These are phyloP conservation scores for Rhexocercosporidium sp. DNA, from an alignment of 2,329 filamentous ascomycete genomes.

Conservation along the genomic window DNA sequence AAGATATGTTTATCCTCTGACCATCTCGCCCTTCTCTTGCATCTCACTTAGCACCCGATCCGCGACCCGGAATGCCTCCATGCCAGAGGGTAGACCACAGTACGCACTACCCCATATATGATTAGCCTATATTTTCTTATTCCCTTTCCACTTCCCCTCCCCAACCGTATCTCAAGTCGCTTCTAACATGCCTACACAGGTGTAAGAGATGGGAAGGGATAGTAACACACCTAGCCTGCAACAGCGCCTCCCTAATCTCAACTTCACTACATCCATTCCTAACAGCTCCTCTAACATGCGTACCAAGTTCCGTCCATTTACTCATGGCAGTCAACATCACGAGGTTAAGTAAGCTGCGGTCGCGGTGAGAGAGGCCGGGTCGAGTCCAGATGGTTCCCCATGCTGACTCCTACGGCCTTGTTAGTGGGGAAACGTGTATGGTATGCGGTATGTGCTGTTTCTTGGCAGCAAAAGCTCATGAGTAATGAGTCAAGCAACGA, in stretches of 20 bases:
- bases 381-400: constrained; percentile 42
- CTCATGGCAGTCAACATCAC: constrained; percentile 40
- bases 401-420: constrained; percentile 32
- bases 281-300: constrained; percentile 40
- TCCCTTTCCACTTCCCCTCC: constrained; percentile 1
- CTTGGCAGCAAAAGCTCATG: too few relatives aligned
- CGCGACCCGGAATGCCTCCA: constrained; percentile 40
- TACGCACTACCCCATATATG: constrained; percentile 32
- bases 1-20: constrained; percentile 17
- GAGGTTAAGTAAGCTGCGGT: constrained; percentile 38
- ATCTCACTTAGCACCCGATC: constrained; percentile 40
- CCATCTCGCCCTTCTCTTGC: constrained; percentile 38
- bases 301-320: constrained; percentile 40
- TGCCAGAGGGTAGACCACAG: constrained; percentile 40
- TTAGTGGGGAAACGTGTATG: too few relatives aligned
- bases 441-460: too few relatives aligned
- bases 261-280: constrained; percentile 39
- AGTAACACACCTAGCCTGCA: constrained; percentile 27
- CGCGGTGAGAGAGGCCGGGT: constrained; percentile 35
- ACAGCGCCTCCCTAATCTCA: constrained; percentile 39
- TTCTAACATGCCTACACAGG: neutral
- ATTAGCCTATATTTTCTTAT: constrained; percentile 15
- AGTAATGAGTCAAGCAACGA: too few relatives aligned
- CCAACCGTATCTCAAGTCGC: neutral
- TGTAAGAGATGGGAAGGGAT: neutral